Evolutionary conservation across 2,329 filamentous ascomycete genomes (phyloP).

Genomic region (Colletotrichum tamarilloi): DNA sequence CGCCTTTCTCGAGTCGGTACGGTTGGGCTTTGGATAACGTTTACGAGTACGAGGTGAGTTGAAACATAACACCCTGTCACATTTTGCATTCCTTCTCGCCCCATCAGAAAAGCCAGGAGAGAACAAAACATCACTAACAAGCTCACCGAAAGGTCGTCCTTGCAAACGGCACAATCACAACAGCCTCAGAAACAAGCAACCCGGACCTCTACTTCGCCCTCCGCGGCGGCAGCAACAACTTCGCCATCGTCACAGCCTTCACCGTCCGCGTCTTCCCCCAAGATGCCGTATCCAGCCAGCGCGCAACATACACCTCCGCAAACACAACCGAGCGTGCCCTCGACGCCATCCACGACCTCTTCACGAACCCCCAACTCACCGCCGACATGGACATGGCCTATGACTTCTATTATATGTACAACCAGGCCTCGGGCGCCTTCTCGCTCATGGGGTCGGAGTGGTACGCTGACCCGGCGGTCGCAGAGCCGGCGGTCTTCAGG

Average conservation of each 20-base stretch:
- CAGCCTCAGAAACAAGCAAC: conserved; percentile 53
- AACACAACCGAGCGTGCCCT: background rate
- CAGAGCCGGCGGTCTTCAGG: background rate
- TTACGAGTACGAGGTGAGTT: conserved; percentile 31
- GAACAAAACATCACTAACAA: too few relatives aligned
- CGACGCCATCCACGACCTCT: background rate
- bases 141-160: conserved; percentile 50
- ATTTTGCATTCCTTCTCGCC: too few relatives aligned
- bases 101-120: too few relatives aligned
- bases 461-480: background rate
- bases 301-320: background rate
- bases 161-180: conserved; percentile 54
- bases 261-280: conserved; percentile 26
- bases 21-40: conserved; percentile 41
- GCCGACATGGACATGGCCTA: background rate
- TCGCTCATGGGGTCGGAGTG: background rate
- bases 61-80: background rate
- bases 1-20: conserved; percentile 44
- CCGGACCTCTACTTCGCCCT: conserved; percentile 68
- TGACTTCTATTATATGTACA: background rate
- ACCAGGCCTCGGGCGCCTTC: background rate
- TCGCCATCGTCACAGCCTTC: conserved; percentile 65
- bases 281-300: background rate
- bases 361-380: background rate
- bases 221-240: conserved; percentile 64